Evolutionary conservation across 805 yeast genomes (phyloP).

Genomic region (Myxozyma mucilagina): DNA sequence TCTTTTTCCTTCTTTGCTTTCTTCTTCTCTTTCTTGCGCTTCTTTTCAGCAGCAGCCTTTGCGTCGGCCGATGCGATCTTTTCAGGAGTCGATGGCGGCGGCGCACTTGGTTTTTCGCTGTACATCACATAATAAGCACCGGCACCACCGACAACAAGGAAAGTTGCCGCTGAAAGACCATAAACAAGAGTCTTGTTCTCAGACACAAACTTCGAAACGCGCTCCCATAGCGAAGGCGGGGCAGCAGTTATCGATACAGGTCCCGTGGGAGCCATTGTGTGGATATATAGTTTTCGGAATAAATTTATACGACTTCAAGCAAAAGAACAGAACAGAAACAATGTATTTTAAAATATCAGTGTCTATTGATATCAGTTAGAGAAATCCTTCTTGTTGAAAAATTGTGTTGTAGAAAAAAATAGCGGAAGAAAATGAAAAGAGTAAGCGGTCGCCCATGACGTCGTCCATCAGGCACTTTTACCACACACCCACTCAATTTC

Average conservation of each 20-base stretch:
- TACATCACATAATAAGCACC: conserved; percentile 32
- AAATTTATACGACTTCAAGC: neutral
- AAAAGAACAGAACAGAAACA: neutral
- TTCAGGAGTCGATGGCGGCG: conserved; percentile 1
- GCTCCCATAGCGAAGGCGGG: conserved; percentile 23
- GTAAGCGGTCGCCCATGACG: no score
- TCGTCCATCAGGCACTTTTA: no score
- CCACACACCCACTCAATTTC: no score
- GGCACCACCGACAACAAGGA: conserved; percentile 31
- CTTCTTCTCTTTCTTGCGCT: conserved; percentile 28
- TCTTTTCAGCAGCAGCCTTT: conserved; percentile 15
- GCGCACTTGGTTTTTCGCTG: conserved; percentile 10
- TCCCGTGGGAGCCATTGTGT: conserved; percentile 23
- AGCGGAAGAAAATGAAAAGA: no score
- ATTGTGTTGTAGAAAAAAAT: no score
- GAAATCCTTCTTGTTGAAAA: no score
- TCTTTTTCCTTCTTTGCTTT: conserved; percentile 25
- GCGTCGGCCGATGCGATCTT: neutral
- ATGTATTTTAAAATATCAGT: neutral
- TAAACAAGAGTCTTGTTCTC: conserved; percentile 32
- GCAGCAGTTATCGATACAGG: conserved; percentile 15
- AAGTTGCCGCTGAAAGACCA: conserved; percentile 28
- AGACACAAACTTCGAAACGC: conserved; percentile 29
- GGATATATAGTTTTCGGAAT: neutral
- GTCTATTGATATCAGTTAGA: no score